Conservation (phyloP, 495 filamentous ascomycete species). For the Lepidopterella palustris region DNA sequence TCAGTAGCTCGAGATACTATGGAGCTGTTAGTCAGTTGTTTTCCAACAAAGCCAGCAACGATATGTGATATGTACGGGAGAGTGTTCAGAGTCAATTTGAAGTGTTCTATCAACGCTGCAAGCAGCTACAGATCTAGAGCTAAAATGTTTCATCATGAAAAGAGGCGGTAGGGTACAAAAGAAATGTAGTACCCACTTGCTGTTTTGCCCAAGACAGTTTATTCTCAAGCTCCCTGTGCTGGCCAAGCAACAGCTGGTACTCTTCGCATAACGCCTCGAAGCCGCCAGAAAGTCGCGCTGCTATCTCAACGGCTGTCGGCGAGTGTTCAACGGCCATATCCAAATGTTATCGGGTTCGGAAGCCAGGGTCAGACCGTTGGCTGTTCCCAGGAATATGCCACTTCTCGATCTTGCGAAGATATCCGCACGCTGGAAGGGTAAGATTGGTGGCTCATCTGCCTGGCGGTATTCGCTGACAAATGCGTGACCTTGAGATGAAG, state of each 20-base stretch:
- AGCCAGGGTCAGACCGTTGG: neutral
- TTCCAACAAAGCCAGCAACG: neutral
- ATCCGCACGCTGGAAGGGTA: neutral
- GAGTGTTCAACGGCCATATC: neutral
- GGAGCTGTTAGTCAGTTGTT: slow-evolving; percentile 14
- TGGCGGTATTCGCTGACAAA: too few species aligned
- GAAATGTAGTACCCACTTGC: slow-evolving; percentile 29
- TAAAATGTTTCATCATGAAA: slow-evolving; percentile 56
- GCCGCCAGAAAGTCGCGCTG: slow-evolving; percentile 32
- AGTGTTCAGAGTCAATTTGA: slow-evolving; percentile 28
- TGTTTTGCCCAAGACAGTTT: slow-evolving; percentile 35
- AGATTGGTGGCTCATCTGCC: neutral
- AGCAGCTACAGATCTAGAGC: slow-evolving; percentile 67
- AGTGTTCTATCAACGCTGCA: slow-evolving; percentile 47
- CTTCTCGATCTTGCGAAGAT: neutral
- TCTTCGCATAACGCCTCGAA: slow-evolving; percentile 36
- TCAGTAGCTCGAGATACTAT: slow-evolving; percentile 36
- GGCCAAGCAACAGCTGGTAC: slow-evolving; percentile 31
- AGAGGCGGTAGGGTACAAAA: neutral
- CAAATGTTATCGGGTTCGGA: neutral
- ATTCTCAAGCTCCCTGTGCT: slow-evolving; percentile 33
- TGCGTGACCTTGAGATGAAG: too few species aligned
- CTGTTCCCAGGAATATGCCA: neutral
- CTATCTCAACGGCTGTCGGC: slow-evolving; percentile 11
- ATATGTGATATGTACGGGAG: neutral